Evolutionary conservation across 169 alveolate genomes (phyloP).

Genomic region (Plasmodium gonderi): DNA sequence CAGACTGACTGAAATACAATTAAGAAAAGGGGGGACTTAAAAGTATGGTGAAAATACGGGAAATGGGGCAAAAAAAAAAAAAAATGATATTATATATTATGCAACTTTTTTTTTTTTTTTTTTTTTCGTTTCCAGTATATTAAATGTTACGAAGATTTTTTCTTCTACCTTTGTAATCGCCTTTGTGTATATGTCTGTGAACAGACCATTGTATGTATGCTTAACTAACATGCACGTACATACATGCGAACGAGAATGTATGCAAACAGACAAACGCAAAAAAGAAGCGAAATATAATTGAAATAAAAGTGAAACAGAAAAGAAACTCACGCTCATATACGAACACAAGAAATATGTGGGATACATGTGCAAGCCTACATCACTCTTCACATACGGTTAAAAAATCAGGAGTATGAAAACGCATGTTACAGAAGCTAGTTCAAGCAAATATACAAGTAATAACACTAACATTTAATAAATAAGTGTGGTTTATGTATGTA

Average conservation of each 20-base stretch:
- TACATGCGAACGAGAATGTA: not conserved
- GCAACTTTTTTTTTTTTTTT: not conserved
- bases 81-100: not conserved
- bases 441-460: too few species aligned
- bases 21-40: not conserved
- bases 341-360: too few species aligned
- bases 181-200: not conserved
- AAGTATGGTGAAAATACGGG: not conserved
- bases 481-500: too few species aligned
- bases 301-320: too few species aligned
- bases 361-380: too few species aligned
- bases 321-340: too few species aligned
- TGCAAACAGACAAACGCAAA: too few species aligned
- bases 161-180: slow-evolving; percentile 2
- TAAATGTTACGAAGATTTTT: not conserved
- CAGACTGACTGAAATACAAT: not conserved
- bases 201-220: not conserved
- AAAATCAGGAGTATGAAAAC: too few species aligned
- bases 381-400: too few species aligned
- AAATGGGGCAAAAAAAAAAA: not conserved
- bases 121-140: not conserved
- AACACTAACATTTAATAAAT: too few species aligned
- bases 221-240: not conserved
- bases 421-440: too few species aligned
- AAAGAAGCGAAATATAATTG: too few species aligned